Evolutionary conservation across 305 asterid genomes (phyloP), one percentile per base, ranked within the genome.

Genomic region (Solanum hybrid): DNA sequence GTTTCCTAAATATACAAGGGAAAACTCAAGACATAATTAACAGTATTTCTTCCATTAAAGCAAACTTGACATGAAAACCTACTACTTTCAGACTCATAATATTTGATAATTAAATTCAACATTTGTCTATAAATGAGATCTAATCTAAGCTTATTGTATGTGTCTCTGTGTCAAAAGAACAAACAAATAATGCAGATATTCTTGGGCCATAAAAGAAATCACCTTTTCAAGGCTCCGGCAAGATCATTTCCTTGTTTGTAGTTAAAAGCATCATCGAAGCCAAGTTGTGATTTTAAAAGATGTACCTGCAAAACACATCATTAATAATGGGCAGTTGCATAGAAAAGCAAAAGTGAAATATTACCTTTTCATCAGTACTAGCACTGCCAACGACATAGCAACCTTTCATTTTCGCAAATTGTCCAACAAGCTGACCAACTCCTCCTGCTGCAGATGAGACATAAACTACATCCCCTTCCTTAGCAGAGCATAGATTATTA

Each of bases 381-480:
- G 91, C 90, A 22, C 91, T 91, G n/a, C 91, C 93, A 86, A 90
- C 90, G 38, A 91, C 91, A 51, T 84, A 86, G 38, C 93, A 91
- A 4, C 90, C 91, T 56, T 86, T 71, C 38, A 89, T 40, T 81
- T 91, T 89, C 0, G 91, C 91, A 13, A 91, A 91, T n/a, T 89
- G 93, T 22, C 91, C 91, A 36, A 89, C 93, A 31, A 91, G 91
- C 24, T 88, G 91, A 35, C 92, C 93, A 81, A 90, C 92, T 13
- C 90, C 93, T 40, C 93, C 93, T 1, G 89, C 88, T 32, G 92
- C 91, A 12, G 89, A 89, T 0, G 93, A 90, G 38, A 91, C 81
- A 85, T 86, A 90, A 11, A 91, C 91, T 12, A 77, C 38, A 71
- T 91, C 91, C 5, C 93, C 93, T 81, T 87, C 86, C 91, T 87